Evolutionary conservation across 2,329 filamentous ascomycete species (phyloP), one percentile per base, ranked within the genome.

Genomic region (Calonectria pauciramosa): DNA sequence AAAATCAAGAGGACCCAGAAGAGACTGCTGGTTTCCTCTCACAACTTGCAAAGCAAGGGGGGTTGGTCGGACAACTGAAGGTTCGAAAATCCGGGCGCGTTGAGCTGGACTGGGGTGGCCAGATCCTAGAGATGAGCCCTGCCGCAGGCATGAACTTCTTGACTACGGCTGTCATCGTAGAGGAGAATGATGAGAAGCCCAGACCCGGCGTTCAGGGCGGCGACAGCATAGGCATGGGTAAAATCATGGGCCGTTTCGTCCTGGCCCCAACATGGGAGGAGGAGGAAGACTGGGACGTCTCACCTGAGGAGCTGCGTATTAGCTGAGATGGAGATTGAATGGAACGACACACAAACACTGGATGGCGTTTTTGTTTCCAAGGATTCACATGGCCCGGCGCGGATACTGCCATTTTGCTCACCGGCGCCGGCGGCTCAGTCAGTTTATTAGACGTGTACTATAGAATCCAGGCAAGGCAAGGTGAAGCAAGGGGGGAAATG

Each of bases 41-140:
- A 18, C 84, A 87, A 51, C 80, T 86, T 16, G 85, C 88, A 26
- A 82, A 86, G 20, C 87, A 89, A 68, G 90, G 90, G 71, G 92
- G 92, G n/a, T 89, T 88, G 80, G 86, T 93, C 65, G 92, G 92
- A 51, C 89, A 89, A 79, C 86, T 93, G 67, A 87, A 90, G 70
- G 89, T 93, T 56, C 89, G 91, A 74, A 89, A 90, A 81, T 93
- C 91, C 11, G 92, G 92, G 75, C 90, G 89, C 73, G 89, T 92
- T 3, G 90, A 93, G 82, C 84, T 93, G 38, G 89, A 89, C 82
- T 93, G 91, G 91, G 92, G 92, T 65, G 91, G 91, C 32, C 88
- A 87, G 74, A 86, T 84, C 44, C 86, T 93, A 71, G 87, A 89
- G 78, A 84, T 93, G 76, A 85, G 85, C 44, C 85, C 87, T 4